Evolutionary conservation across 2,329 filamentous ascomycete genomes (phyloP).

Genomic region (Hypoxylon sp.): DNA sequence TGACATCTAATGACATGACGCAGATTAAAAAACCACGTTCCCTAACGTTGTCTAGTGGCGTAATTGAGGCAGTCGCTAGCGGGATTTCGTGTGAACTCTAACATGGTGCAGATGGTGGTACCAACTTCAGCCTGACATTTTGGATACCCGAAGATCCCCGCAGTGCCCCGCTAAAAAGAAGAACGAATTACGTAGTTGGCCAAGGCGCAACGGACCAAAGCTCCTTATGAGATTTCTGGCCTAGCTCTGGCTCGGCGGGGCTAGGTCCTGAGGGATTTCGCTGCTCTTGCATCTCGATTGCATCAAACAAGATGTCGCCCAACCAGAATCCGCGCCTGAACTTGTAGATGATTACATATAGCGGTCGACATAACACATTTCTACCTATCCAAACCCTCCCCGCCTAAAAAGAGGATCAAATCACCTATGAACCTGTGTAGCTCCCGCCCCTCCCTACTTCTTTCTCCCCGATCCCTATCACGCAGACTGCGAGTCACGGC

Average conservation of each 20-base stretch:
- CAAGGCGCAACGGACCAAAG: constrained; percentile 37
- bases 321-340: constrained; percentile 30
- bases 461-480: constrained; percentile 16
- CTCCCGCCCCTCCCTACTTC: constrained; percentile 19
- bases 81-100: constrained; percentile 13
- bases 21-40: constrained; percentile 15
- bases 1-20: constrained; percentile 7
- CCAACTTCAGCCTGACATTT: constrained; percentile 37
- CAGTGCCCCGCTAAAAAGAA: constrained; percentile 29
- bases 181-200: constrained; percentile 40
- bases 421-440: constrained; percentile 19
- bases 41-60: constrained; percentile 19
- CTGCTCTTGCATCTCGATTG: constrained; percentile 41
- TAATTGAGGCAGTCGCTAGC: constrained; percentile 23
- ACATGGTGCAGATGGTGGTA: constrained; percentile 5
- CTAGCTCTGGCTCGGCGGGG: constrained; percentile 24
- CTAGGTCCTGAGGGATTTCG: constrained; percentile 41
- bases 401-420: constrained; percentile 21
- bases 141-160: constrained; percentile 35
- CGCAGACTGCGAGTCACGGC: constrained; percentile 14
- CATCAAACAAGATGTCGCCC: constrained; percentile 30
- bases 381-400: constrained; percentile 8
- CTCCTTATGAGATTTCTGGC: constrained; percentile 21
- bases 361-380: neutral
- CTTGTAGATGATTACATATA: constrained; percentile 26